Base-by-base conservation (phyloP, 2,329 filamentous ascomycete species). In the Ophidiomyces ophidiicola region DNA sequence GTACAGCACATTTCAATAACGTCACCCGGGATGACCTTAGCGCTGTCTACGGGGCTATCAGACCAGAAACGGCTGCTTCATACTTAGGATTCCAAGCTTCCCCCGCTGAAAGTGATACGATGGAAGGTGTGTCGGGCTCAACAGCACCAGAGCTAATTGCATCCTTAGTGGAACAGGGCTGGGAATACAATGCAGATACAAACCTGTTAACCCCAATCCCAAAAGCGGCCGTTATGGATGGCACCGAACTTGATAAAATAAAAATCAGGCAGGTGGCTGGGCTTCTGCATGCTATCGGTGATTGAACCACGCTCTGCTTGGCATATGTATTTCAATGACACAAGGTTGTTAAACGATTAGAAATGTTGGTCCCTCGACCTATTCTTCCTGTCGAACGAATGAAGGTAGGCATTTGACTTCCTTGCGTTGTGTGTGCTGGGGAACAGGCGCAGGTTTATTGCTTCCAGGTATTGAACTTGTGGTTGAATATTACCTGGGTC, bases 1-100 rank as follows among this genome's bases (percentile, higher is more conserved):
- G 3, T 30, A 3, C 36, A 63, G 60, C 43, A 25, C 55, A 60
- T 41, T 62, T 60, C 41, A 54, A 60, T 46, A 52, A 61, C 39
- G 59, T 57, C 29, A 57, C 59, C 6, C 49, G 63, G 42, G 53
- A 53, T 28, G 55, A 59, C 39, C 48, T 62, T 42, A 62, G 59
- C 48, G 50, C 46, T 36, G 55, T 56, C n/a, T 64, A 61, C 46
- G 57, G 58, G 44, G 55, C 59, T 4, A 62, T 64, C 40, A 49
- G 59, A 38, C 55, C 58, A 20, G 49, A 53, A 6, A 49, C 51
- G 11, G 59, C 57, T 6, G 60, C 58, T 33, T 48, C 26, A 20
- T 60, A 61, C 40, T 51, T 64, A 11, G 61, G 60, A 2, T 51
- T 62, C 21, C 54, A 60, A 12, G 11, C 12, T 15, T n/a, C 19